Evolutionary conservation across 75 land plant genomes (phyloP), one percentile per base, ranked within the genome.

Genomic region (Azolla pinnata): DNA sequence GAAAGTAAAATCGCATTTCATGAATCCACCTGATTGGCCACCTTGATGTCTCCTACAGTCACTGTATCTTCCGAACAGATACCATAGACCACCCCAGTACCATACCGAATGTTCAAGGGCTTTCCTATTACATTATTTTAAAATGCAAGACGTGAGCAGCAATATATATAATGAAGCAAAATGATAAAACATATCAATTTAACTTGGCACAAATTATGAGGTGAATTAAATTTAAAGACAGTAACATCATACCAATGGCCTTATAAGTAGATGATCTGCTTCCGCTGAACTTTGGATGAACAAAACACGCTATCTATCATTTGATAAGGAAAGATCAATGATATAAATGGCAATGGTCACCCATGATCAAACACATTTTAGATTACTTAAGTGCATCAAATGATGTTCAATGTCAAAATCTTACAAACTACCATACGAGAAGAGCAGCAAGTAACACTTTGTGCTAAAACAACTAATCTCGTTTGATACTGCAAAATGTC

Each of bases 41-140:
- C 82, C 29, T 76, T 66, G 64, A 90, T 59, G 31, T 83, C 77
- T 7, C 90, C 90, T 33, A 83, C 73, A 57, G 65, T 60, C 9
- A 90, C 87, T 68, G 60, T 63, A 53, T 90, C 91, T 51, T 78
- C 69, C 56, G 89, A 81, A 34, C 81, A 78, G 60, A 79, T 72
- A 16, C 88, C 93, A 61, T 76, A 77, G 45, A 90, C 76, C 0
- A 82, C 57, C 32, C 96, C 96, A 63, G 81, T 57, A 0, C 87
- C 90, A 67, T 90, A 90, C 45, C 77, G 73, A 35, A 88, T 88
- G 58, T 59, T 46, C 59, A 65, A 63, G 4, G 81, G 46, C 31
- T 72, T 88, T 10, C 95, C 95, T 88, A 77, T 33, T n/a, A n/a
- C n/a, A n/a, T n/a, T 21, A 46, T 46, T 46, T 5, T 46, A 46